Evolutionary conservation across 192 early-diverging fungal species (phyloP).

Genomic region (Funneliformis mosseae): DNA sequence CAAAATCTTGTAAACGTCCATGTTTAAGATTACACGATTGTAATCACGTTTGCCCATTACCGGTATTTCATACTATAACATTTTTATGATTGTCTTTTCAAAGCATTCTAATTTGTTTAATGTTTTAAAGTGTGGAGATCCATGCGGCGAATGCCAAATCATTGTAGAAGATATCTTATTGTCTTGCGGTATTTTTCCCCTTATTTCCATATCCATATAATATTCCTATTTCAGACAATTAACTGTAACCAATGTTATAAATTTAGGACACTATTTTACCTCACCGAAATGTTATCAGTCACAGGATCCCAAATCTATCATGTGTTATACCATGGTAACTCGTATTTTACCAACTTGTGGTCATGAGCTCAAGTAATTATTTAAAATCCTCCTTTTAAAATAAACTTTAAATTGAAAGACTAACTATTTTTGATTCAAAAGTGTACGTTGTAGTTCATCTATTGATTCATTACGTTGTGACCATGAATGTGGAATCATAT

Average conservation of each 20-base stretch:
- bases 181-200: constrained; percentile 15
- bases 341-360: constrained; percentile 43
- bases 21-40: constrained; percentile 49
- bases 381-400: not conserved
- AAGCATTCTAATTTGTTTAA: not conserved
- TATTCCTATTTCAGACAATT: not conserved
- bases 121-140: constrained; percentile 46
- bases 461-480: constrained; percentile 26
- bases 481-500: constrained; percentile 34
- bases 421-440: not conserved
- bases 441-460: constrained; percentile 28
- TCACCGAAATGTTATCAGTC: constrained; percentile 36
- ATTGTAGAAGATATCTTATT: constrained; percentile 28
- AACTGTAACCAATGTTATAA: not conserved
- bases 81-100: not conserved
- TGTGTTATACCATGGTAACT: constrained; percentile 33
- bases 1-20: constrained; percentile 30
- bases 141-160: constrained; percentile 47
- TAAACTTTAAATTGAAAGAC: too few relatives aligned
- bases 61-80: not conserved
- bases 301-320: constrained; percentile 30
- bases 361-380: constrained; percentile 42
- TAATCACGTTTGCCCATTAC: constrained; percentile 45
- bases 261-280: not conserved
- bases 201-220: not conserved